Conservation (phyloP, 805 yeast species). For the Brettanomyces anomalus region DNA sequence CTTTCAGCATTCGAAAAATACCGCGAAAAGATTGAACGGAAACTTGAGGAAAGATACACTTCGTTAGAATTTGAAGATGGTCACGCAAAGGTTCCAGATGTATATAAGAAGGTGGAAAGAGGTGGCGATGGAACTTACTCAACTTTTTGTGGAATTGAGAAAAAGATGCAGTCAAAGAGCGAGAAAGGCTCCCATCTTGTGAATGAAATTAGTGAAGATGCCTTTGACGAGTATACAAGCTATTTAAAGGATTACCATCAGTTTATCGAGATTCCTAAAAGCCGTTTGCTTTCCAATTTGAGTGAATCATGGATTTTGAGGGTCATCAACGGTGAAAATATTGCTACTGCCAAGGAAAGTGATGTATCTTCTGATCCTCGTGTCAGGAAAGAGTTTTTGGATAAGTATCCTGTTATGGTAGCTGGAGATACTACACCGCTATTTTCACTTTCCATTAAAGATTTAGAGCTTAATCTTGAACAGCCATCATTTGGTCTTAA, state of each 20-base stretch:
- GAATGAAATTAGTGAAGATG: conserved; percentile 12
- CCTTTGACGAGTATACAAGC: conserved; percentile 15
- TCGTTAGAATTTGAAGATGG: conserved; percentile 1
- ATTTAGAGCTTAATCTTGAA: conserved; percentile 37
- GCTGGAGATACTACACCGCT: conserved; percentile 38
- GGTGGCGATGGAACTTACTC: background rate
- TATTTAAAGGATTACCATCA: conserved; percentile 16
- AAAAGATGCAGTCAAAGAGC: background rate
- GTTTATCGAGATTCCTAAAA: conserved; percentile 18
- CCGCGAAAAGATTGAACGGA: conserved; percentile 9
- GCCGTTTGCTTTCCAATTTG: conserved; percentile 19
- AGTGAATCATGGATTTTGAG: conserved; percentile 26
- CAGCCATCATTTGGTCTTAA: conserved; percentile 45
- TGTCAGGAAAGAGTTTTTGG: conserved; percentile 16
- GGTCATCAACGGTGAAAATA: conserved; percentile 7
- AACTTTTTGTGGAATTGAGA: background rate
- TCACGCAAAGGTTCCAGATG: background rate
- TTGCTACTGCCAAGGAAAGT: background rate
- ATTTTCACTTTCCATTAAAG: conserved; percentile 40
- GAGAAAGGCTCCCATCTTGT: conserved; percentile 11
- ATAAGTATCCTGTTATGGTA: conserved; percentile 20
- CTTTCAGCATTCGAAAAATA: conserved; percentile 15
- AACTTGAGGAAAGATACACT: conserved; percentile 27
- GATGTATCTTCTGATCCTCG: conserved; percentile 18
- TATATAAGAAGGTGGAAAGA: background rate